Base-by-base conservation (phyloP, 495 filamentous ascomycete genomes). In the Daldinia caldariorum region DNA sequence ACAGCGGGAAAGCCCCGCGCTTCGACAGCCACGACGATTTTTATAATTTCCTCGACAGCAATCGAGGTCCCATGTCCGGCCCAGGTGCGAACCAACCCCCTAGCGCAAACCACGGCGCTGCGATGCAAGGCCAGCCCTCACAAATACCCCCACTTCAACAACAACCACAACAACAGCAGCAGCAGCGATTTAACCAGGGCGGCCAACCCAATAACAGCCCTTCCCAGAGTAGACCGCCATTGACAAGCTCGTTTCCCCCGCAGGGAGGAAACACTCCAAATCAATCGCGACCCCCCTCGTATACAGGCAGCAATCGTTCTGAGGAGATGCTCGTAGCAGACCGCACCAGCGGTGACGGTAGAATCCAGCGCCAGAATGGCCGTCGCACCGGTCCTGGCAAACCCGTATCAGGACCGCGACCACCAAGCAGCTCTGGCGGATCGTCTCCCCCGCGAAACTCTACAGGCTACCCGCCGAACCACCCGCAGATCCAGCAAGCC, bases 11-110 rank as follows among this genome's bases (percentile, higher is more conserved):
- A 29, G 18, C 60, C 41, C 68, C 69, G 32, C 74, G 62, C 49
- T 77, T 77, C 54, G 70, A 69, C 53, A 75, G 62, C 32, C 72
- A 75, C 70, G 75, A 77, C 62, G 75, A 75, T 26, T 77, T 75
- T 47, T 77, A 77, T 65, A 59, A 73, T 43, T 77, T 77, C 34
- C 57, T 77, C 8, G 72, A 77, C 9, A 77, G 32, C 65, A 77
- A 77, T 37, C 67, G 75, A 41, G 70, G 67, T 4, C 71, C 74
- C 4, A 55, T 67, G 14, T 35, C 61, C 29, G 65, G 55, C 4
- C 14, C 45, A 31, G 67, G 54, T 10, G 38, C 59, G 34, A 18
- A 38, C 35, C 20, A 18, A 18, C 13, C 34, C 39, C 29, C 64
- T 7, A 50, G 35, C 63, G 13, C 67, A 31, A 54, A 64, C 60